Percentiles rank a stretch among this genome's conserved stretches.
These are phyloP conservation scores for Hypoxylon sp. DNA, from an alignment of 2,329 filamentous ascomycete species.

Conservation along the genomic window DNA sequence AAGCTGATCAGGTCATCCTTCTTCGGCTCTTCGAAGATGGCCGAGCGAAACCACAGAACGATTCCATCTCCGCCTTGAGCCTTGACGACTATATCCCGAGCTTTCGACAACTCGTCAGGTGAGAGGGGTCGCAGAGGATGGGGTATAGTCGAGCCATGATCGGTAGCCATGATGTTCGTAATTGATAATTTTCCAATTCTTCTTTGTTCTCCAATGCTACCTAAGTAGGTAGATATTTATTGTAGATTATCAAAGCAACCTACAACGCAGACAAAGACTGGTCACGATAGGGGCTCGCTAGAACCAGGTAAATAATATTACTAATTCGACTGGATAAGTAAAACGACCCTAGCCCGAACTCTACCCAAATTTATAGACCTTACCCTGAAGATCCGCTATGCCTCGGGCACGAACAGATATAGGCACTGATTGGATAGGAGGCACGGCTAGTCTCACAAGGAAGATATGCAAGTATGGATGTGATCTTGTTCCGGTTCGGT, in stretches of 20 bases:
- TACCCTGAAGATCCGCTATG: conserved; percentile 28
- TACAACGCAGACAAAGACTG: conserved; percentile 10
- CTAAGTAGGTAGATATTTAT: too few relatives aligned
- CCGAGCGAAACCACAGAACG: conserved; percentile 47
- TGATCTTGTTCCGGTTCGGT: conserved; percentile 36
- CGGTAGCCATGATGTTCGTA: conserved; percentile 27
- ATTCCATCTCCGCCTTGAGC: conserved; percentile 44
- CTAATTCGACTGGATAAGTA: conserved; percentile 21
- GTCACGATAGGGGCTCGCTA: conserved; percentile 16
- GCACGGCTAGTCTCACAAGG: conserved; percentile 19
- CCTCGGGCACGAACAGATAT: conserved; percentile 30
- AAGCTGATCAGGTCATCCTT: conserved; percentile 46
- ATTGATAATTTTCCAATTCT: conserved; percentile 3
- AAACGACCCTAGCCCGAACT: conserved; percentile 16
- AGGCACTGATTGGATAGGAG: conserved; percentile 33
- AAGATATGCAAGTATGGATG: conserved; percentile 35
- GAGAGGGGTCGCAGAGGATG: conserved; percentile 51
- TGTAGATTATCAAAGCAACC: not conserved
- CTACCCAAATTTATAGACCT: conserved; percentile 34
- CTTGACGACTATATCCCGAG: conserved; percentile 46
- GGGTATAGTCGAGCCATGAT: conserved; percentile 26
- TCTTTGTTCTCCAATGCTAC: not conserved
- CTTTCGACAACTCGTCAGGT: conserved; percentile 46
- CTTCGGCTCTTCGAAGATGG: conserved; percentile 49
- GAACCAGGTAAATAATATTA: conserved; percentile 16